Conservation (phyloP, 148 eudicot genomes). For the Rhododendron mucronatum region DNA sequence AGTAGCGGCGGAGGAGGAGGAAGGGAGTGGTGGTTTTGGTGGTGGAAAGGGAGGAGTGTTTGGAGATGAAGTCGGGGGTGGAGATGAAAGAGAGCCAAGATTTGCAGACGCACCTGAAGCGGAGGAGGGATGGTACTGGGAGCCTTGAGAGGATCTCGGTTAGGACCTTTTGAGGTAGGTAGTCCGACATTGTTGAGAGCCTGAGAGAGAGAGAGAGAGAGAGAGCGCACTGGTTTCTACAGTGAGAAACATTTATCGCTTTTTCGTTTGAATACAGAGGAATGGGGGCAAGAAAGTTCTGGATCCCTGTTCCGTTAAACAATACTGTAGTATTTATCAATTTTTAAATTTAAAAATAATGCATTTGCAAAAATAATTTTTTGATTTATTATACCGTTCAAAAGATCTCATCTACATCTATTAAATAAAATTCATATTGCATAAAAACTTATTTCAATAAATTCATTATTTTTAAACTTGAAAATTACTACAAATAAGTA, state of each 20-base stretch:
- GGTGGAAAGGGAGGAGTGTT: background rate
- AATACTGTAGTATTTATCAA: no score
- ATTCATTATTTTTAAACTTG: no score
- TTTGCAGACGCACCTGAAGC: background rate
- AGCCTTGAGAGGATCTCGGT: background rate
- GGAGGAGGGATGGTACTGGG: background rate
- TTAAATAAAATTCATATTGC: no score
- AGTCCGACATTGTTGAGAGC: background rate
- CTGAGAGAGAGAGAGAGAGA: background rate
- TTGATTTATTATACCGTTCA: no score
- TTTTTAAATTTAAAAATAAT: no score
- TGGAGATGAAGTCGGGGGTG: background rate
- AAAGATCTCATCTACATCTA: no score
- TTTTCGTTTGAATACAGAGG: no score
- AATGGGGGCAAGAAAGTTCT: no score
- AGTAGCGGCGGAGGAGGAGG: background rate
- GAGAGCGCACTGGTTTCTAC: background rate
- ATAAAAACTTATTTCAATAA: no score
- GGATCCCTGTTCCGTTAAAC: no score
- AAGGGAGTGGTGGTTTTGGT: background rate
- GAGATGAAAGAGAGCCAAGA: background rate
- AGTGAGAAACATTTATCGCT: background rate
- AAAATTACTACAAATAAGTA: no score
- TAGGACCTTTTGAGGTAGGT: background rate
- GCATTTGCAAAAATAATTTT: no score